Percentiles rank a stretch among this genome's conserved stretches.
Evolutionary conservation across 2,329 filamentous ascomycete genomes (phyloP).

Genomic region (Aspergillus pseudonomiae): DNA sequence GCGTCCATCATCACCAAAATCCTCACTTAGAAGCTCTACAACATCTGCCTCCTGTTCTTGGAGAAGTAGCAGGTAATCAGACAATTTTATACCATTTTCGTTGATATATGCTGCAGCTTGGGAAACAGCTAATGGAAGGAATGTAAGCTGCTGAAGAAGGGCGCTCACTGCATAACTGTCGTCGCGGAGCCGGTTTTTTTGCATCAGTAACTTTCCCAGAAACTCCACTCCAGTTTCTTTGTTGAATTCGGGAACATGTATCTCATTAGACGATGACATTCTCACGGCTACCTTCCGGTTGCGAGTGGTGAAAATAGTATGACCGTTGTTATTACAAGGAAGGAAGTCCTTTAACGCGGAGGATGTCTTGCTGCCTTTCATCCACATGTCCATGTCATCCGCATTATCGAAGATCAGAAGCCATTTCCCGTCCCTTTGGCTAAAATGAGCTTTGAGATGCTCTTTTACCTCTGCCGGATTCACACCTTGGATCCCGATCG

Average conservation of each 20-base stretch:
- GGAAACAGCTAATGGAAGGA: slow-evolving; percentile 19
- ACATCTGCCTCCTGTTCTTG: slow-evolving; percentile 8
- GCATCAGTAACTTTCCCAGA: slow-evolving; percentile 5
- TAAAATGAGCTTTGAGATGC: too few relatives aligned
- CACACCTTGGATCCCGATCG: too few relatives aligned
- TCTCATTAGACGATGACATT: slow-evolving; percentile 11
- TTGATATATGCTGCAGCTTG: slow-evolving; percentile 18
- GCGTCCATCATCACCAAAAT: slow-evolving; percentile 19
- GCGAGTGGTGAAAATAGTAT: slow-evolving; percentile 3
- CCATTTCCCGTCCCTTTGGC: too few relatives aligned
- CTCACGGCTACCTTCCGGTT: slow-evolving; percentile 16
- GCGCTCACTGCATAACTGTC: background rate
- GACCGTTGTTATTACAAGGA: too few relatives aligned
- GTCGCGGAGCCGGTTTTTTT: background rate
- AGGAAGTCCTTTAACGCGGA: too few relatives aligned
- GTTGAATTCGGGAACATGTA: slow-evolving; percentile 13
- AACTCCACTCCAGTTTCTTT: slow-evolving; percentile 3
- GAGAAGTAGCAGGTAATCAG: slow-evolving; percentile 13
- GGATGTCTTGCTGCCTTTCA: too few relatives aligned
- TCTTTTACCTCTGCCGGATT: too few relatives aligned
- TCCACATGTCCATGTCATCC: too few relatives aligned
- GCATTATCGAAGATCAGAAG: too few relatives aligned
- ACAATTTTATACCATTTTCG: slow-evolving; percentile 5
- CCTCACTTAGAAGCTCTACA: slow-evolving; percentile 14
- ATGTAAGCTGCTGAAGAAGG: slow-evolving; percentile 13